Base-by-base conservation (phyloP, 305 asterid species). In the Lippia alba region DNA sequence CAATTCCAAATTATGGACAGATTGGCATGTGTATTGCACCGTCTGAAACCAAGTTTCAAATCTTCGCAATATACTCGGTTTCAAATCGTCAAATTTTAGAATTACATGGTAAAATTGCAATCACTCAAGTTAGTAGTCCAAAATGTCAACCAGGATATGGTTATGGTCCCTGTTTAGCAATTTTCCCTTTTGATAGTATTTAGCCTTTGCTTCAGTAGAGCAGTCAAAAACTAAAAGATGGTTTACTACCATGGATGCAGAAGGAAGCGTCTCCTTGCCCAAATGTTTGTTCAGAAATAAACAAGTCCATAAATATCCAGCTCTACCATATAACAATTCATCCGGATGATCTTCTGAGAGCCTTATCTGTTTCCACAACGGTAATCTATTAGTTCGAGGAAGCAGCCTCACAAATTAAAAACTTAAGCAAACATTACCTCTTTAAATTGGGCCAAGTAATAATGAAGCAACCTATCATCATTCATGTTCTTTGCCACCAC, bases 281-380 rank as follows among this genome's bases (percentile, higher is more conserved):
- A 85, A 39, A 62, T 88, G 79, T 66, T 81, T 84, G 32, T 91
- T 84, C 58, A 91, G 72, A 68, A 83, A 88, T 59, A 63, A 78
- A 69, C 85, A 88, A 17, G 90, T 76, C 90, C 94, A 88, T 63
- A 88, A 79, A 72, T 76, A 88, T 59, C 97, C 96, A 70, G 81
- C 84, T 84, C 84, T 80, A 54, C 96, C 96, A 33, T 88, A 88
- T 54, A 91, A 73, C 44, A 91, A 73, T 71, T 91, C 91, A 64
- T 91, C 84, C 1, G 93, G 88, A 36, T 74, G 86, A 70, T 85
- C 91, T 55, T 79, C 74, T 8, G 85, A 71, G 51, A 80, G 64
- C 72, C 63, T 88, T 59, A 88, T 85, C 97, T 88, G 86, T 64
- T 70, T 44, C 24, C 50, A 67, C 41, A 62, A 64, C 19, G 56